Percentiles rank a stretch among this genome's conserved stretches.
phyloP scores from a whole-genome alignment of 306 rosid species.

The Comarum palustre region DNA sequence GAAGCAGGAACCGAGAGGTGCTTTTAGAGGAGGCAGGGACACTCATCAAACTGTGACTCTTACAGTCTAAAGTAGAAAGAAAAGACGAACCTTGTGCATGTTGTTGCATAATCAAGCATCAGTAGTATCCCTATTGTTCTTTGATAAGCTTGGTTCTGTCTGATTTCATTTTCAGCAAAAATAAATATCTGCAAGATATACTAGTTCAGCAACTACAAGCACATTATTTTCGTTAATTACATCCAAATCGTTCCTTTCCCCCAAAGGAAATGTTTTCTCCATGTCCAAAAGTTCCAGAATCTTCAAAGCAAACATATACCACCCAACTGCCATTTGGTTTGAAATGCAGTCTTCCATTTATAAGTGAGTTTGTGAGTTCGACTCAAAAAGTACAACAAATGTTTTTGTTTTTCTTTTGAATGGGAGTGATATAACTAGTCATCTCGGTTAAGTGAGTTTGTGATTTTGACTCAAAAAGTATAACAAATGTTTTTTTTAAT shows the following conservation, averaged over 20 bases:
- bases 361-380: too few relatives aligned
- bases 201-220: background rate
- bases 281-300: too few relatives aligned
- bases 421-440: too few relatives aligned
- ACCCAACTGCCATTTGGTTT: too few relatives aligned
- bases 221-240: background rate
- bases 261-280: background rate
- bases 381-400: too few relatives aligned
- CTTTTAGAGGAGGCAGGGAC: background rate
- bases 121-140: background rate
- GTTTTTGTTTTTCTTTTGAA: too few relatives aligned
- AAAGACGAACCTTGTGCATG: background rate
- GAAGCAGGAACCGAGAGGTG: background rate
- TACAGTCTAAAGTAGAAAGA: background rate
- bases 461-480: too few relatives aligned
- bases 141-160: background rate
- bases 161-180: background rate
- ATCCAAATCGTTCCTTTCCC: background rate
- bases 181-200: background rate
- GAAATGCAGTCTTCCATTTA: too few relatives aligned
- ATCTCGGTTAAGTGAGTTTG: too few relatives aligned
- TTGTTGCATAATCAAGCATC: background rate
- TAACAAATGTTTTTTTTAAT: too few relatives aligned
- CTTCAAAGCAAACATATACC: too few relatives aligned
- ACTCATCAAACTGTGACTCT: background rate